phyloP scores from a whole-genome alignment of 176 grass and related monocot species.

The Microstegium vimineum region DNA sequence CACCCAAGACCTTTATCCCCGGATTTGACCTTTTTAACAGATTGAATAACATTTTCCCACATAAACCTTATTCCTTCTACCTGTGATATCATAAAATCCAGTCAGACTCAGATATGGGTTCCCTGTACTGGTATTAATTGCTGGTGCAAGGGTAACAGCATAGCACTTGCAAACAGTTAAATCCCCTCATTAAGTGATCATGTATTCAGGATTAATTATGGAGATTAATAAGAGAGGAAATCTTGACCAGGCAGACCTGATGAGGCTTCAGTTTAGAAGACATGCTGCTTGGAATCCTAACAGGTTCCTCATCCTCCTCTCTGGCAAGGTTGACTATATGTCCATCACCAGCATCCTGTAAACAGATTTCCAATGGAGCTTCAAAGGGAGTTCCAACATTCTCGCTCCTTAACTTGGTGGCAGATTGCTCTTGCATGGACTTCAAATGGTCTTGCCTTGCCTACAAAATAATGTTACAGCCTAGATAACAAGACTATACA shows the following conservation, averaged over 20 bases:
- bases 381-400: conserved; percentile 33
- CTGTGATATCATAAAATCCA: conserved; percentile 38
- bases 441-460: conserved; percentile 98
- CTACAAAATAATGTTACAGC: conserved; percentile 48
- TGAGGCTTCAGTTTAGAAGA: conserved; percentile 90
- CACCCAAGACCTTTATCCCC: conserved; percentile 96
- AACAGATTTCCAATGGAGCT: conserved; percentile 33
- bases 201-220: background rate
- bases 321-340: conserved; percentile 86
- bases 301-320: conserved; percentile 78
- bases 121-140: background rate
- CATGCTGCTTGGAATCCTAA: conserved; percentile 87
- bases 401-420: conserved; percentile 51
- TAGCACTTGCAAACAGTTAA: background rate
- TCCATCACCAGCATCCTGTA: conserved; percentile 60
- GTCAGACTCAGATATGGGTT: conserved; percentile 5
- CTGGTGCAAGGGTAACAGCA: background rate
- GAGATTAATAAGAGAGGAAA: background rate
- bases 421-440: conserved; percentile 87
- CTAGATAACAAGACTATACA: conserved; percentile 11
- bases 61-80: conserved; percentile 89
- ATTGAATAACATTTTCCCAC: conserved; percentile 99
- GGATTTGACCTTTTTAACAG: conserved; percentile 82
- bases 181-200: background rate
- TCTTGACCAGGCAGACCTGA: conserved; percentile 48